These are phyloP conservation scores for Cercospora sp. DNA, from an alignment of 2,329 filamentous ascomycete genomes.

Conservation along the genomic window DNA sequence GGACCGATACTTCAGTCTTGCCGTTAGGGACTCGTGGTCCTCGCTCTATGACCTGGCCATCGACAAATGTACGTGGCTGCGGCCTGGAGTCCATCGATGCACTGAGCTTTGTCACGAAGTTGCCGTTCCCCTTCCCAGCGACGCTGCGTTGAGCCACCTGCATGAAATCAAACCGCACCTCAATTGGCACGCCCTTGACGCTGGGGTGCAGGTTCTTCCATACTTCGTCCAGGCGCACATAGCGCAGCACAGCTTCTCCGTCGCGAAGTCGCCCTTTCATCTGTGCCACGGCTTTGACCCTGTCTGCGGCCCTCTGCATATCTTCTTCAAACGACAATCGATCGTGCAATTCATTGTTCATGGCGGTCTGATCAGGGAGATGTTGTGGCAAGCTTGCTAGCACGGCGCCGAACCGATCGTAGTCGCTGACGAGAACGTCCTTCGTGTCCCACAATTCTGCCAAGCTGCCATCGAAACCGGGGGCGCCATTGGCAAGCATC, in stretches of 20 bases:
- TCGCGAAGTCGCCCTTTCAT: slow-evolving; percentile 23
- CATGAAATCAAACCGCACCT: slow-evolving; percentile 24
- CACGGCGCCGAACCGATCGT: slow-evolving; percentile 17
- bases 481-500: slow-evolving; percentile 27
- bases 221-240: slow-evolving; percentile 27
- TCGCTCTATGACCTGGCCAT: slow-evolving; percentile 11
- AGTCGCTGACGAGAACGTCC: slow-evolving; percentile 18
- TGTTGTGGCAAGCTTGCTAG: slow-evolving; percentile 19
- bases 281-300: slow-evolving; percentile 16
- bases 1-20: slow-evolving; percentile 10
- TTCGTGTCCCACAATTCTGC: slow-evolving; percentile 30
- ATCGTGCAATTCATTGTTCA: slow-evolving; percentile 13
- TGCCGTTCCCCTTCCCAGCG: slow-evolving; percentile 11
- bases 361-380: slow-evolving; percentile 6
- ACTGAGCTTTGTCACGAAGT: slow-evolving; percentile 16
- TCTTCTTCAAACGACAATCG: slow-evolving; percentile 23
- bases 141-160: slow-evolving; percentile 1
- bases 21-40: slow-evolving; percentile 1
- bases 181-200: slow-evolving; percentile 16
- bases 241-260: slow-evolving; percentile 22
- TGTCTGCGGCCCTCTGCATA: slow-evolving; percentile 10
- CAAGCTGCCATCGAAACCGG: slow-evolving; percentile 28
- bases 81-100: slow-evolving; percentile 11
- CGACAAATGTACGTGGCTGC: slow-evolving; percentile 14
- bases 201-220: slow-evolving; percentile 21